These are phyloP conservation scores for Pleurotus sapidus DNA, from an alignment of 768 basidiomycete species.

Conservation along the genomic window DNA sequence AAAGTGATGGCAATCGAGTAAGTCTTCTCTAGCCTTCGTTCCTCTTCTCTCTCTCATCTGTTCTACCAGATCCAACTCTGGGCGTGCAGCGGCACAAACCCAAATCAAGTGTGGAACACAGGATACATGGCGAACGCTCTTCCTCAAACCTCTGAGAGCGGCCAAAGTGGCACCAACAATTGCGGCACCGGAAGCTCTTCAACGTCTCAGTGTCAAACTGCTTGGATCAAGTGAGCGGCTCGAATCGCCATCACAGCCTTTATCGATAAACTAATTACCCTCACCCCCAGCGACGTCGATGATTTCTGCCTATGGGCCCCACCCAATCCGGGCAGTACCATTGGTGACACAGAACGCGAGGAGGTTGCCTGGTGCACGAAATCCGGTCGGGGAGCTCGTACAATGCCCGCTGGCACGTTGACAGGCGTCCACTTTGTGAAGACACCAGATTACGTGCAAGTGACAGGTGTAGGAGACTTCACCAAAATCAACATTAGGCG, in stretches of 20 bases:
- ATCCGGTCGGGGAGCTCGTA: slow-evolving; percentile 33
- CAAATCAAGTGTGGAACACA: slow-evolving; percentile 37
- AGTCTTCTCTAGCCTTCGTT: neutral
- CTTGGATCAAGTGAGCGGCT: slow-evolving; percentile 10
- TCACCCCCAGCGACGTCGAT: slow-evolving; percentile 4
- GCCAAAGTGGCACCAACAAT: slow-evolving; percentile 10
- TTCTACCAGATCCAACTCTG: slow-evolving; percentile 42
- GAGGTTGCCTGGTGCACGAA: slow-evolving; percentile 11
- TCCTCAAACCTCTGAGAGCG: slow-evolving; percentile 9
- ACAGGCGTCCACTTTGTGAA: slow-evolving; percentile 35
- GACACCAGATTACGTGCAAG: slow-evolving; percentile 60
- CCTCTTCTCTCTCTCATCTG: neutral
- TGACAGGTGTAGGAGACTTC: slow-evolving; percentile 58
- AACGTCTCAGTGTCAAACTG: slow-evolving; percentile 11
- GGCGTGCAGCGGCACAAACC: slow-evolving; percentile 34
- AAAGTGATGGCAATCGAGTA: slow-evolving; percentile 23
- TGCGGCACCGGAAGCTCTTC: slow-evolving; percentile 9
- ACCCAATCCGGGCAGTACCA: slow-evolving; percentile 6
- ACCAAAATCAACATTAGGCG: slow-evolving; percentile 54
- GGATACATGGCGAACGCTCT: slow-evolving; percentile 9
- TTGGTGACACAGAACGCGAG: slow-evolving; percentile 11
- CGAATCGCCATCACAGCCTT: too few relatives aligned
- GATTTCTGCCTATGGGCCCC: slow-evolving; percentile 14
- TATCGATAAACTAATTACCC: neutral
- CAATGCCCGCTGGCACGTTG: slow-evolving; percentile 41